A percentile compares a stretch with the other conserved stretches of the same genome.
Evolutionary conservation across 2,329 filamentous ascomycete genomes (phyloP).

Genomic region (Paraphaeosphaeria sporulosa): DNA sequence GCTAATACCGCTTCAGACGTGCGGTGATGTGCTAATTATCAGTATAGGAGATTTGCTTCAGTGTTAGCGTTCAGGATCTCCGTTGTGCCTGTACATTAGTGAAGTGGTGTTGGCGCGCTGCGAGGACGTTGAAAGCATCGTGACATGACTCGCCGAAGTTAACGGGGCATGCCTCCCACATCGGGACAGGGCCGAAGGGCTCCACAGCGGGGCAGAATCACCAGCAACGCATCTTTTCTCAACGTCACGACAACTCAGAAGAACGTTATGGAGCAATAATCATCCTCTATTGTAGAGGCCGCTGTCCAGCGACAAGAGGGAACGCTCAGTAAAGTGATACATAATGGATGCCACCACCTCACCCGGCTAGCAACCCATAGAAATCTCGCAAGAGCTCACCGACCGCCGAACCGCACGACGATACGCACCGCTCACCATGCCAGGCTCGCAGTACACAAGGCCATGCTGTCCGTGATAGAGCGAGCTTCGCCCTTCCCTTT

Average conservation of each 20-base stretch:
- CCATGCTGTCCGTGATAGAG: slow-evolving; percentile 27
- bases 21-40: too few species aligned
- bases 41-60: too few species aligned
- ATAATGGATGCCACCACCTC: slow-evolving; percentile 30
- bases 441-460: slow-evolving; percentile 22
- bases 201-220: slow-evolving; percentile 10
- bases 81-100: too few species aligned
- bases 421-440: slow-evolving; percentile 23
- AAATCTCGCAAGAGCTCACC: slow-evolving; percentile 30
- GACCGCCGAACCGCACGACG: slow-evolving; percentile 22
- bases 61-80: neutral
- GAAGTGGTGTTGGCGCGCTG: neutral
- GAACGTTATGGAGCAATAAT: slow-evolving; percentile 14
- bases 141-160: slow-evolving; percentile 1
- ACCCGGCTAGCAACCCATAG: slow-evolving; percentile 28
- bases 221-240: slow-evolving; percentile 14
- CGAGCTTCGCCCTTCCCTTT: slow-evolving; percentile 45
- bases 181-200: neutral
- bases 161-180: neutral
- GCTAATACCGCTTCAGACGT: too few species aligned
- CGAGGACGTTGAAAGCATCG: neutral
- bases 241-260: slow-evolving; percentile 28
- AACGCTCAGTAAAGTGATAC: slow-evolving; percentile 34
- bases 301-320: slow-evolving; percentile 31
- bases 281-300: slow-evolving; percentile 31